phyloP scores from a whole-genome alignment of 257 asterid species.

The Jacaranda mimosifolia region DNA sequence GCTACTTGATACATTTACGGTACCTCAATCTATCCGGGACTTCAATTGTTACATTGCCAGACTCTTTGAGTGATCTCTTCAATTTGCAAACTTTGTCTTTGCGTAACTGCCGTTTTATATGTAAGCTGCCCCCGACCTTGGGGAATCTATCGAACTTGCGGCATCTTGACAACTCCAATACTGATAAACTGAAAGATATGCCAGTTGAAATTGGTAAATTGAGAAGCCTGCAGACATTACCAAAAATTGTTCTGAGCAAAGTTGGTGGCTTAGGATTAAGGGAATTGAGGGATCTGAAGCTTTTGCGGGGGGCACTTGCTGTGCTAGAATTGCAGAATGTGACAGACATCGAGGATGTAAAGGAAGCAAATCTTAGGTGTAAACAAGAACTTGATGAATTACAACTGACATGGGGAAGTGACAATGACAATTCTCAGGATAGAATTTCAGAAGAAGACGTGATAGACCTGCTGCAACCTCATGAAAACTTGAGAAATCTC shows the following conservation, averaged over 20 bases:
- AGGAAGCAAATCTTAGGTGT: constrained; percentile 56
- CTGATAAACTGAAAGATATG: constrained; percentile 65
- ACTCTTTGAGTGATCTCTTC: constrained; percentile 49
- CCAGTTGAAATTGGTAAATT: constrained; percentile 58
- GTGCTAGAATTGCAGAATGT: constrained; percentile 68
- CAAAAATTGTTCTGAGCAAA: constrained; percentile 59
- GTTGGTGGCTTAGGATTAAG: constrained; percentile 57
- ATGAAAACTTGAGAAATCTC: constrained; percentile 55
- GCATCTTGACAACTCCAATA: constrained; percentile 66
- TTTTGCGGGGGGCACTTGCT: constrained; percentile 59
- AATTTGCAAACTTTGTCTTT: constrained; percentile 61
- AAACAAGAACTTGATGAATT: constrained; percentile 56
- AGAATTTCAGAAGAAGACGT: constrained; percentile 51
- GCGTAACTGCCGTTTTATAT: constrained; percentile 60
- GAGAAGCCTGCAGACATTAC: constrained; percentile 58
- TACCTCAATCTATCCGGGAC: constrained; percentile 67
- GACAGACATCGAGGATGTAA: constrained; percentile 55
- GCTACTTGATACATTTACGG: constrained; percentile 60
- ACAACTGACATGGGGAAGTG: constrained; percentile 64
- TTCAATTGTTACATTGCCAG: constrained; percentile 51
- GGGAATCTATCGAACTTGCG: constrained; percentile 64
- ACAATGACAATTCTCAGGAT: constrained; percentile 37
- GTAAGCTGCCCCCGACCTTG: constrained; percentile 54
- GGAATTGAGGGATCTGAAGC: constrained; percentile 50
- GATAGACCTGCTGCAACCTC: constrained; percentile 61